These are phyloP conservation scores for Spirogloea muscicola DNA, from an alignment of 139 green algal genomes.

Conservation along the genomic window DNA sequence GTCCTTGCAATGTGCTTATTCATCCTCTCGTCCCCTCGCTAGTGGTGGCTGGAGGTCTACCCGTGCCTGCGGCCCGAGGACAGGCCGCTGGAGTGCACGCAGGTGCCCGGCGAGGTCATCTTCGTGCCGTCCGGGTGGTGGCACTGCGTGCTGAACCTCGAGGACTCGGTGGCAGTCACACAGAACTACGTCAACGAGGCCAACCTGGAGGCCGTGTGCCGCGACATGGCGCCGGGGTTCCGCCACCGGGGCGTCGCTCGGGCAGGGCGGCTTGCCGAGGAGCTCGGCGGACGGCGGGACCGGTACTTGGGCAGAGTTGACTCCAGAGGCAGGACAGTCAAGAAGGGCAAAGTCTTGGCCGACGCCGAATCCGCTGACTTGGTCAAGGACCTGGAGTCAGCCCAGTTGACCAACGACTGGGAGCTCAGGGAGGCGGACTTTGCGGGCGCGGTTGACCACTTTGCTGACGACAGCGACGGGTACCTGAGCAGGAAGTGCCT, in stretches of 20 bases:
- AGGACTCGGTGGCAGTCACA: conserved; percentile 40
- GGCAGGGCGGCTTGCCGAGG: not conserved
- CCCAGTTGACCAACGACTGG: not conserved
- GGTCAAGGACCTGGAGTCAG: conserved; percentile 9
- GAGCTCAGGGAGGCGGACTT: conserved; percentile 6
- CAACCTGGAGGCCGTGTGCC: conserved; percentile 39
- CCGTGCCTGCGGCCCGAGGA: conserved; percentile 33
- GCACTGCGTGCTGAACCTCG: conserved; percentile 51
- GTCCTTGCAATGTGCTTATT: no score
- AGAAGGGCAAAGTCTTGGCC: not conserved
- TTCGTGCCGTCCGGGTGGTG: conserved; percentile 51
- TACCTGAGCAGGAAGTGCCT: no score
- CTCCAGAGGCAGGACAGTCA: not conserved
- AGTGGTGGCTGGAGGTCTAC: conserved; percentile 47
- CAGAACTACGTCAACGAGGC: conserved; percentile 39
- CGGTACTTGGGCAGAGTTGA: not conserved
- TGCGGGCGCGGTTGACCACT: conserved; percentile 1
- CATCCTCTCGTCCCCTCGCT: no score
- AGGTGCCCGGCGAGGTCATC: conserved; percentile 42
- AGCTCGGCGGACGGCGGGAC: conserved; percentile 6
- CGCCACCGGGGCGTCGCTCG: conserved; percentile 21
- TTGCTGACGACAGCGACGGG: no score
- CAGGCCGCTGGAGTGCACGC: conserved; percentile 25
- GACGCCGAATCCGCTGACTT: conserved; percentile 12
- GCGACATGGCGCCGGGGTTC: conserved; percentile 33